Evolutionary conservation across 306 rosid genomes (phyloP), one percentile per base, ranked within the genome.

Genomic region (Malus domestica): DNA sequence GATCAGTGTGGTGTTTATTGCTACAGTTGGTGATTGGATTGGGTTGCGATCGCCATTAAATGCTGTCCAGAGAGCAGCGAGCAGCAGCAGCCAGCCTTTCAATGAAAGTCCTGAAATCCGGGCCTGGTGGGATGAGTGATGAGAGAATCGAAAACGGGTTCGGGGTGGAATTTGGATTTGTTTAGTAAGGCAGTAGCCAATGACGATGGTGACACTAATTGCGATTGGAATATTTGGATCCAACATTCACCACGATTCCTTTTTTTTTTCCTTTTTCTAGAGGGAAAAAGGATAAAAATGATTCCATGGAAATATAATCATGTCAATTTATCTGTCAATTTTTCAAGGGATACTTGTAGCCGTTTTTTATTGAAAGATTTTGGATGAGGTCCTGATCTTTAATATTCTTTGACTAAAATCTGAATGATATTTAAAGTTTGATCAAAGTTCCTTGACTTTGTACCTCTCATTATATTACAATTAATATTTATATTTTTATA

Each of bases 41-140:
- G 81, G 18, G 81, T 75, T 68, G 74, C 82, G 80, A 79, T 72
- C 80, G 87, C 88, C 70, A 66, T 66, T 18, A 20, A 66, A n/a
- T 27, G 70, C 54, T 49, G 49, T 19, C 49, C 49, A 66, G 16
- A 10, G 5, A 35, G 27, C 70, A 35, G 44, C n/a, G 5, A 35
- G 27, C 70, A 35, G 44, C n/a, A 10, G 13, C 68, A 35, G 45
- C 45, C 70, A 66, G 49, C 49, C 27, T 35, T 38, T 66, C 22
- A 10, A 33, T 33, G 35, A 33, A 5, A 33, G 30, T 71, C 67
- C 67, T 61, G n/a, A 44, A 71, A 52, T 25, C 8, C 27, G 40
- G 10, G 57, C 4, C 33, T 27, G 57, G 75, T n/a, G 32, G 10
- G 8, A 13, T 30, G 29, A 52, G 5, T 19, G 12, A 27, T 49